Percentiles rank a stretch among this genome's conserved stretches.
These are phyloP conservation scores for Gentiana straminea DNA, from an alignment of 257 asterid species.

Conservation along the genomic window DNA sequence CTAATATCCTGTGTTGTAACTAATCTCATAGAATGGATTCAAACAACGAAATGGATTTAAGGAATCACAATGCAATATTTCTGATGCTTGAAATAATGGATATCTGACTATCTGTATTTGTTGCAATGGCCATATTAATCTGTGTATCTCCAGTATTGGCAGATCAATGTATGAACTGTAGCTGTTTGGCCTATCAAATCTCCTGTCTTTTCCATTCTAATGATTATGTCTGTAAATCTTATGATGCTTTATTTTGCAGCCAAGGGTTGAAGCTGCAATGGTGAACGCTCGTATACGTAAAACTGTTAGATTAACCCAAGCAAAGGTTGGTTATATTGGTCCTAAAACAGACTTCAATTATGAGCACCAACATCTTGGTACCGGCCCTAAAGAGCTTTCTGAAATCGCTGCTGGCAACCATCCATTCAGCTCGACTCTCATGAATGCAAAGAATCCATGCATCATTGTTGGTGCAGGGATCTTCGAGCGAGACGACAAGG, in stretches of 20 bases:
- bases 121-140: too few relatives aligned
- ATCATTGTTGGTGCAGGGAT: conserved; percentile 80
- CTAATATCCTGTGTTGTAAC: too few relatives aligned
- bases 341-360: conserved; percentile 85
- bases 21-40: too few relatives aligned
- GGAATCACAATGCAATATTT: too few relatives aligned
- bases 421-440: conserved; percentile 54
- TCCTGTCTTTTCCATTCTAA: background rate
- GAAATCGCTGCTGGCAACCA: conserved; percentile 78
- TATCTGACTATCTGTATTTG: too few relatives aligned
- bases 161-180: too few relatives aligned
- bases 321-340: conserved; percentile 86
- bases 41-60: too few relatives aligned
- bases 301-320: conserved; percentile 76
- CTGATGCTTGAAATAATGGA: too few relatives aligned
- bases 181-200: too few relatives aligned
- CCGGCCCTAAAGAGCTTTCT: conserved; percentile 60
- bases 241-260: conserved; percentile 40
- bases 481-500: conserved; percentile 69
- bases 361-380: conserved; percentile 79
- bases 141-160: too few relatives aligned
- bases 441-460: conserved; percentile 75
- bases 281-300: conserved; percentile 90
- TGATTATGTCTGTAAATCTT: conserved; percentile 3
- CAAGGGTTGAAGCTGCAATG: conserved; percentile 97